phyloP scores from a whole-genome alignment of 352 stramenopile species.

The Pythium chondricola region DNA sequence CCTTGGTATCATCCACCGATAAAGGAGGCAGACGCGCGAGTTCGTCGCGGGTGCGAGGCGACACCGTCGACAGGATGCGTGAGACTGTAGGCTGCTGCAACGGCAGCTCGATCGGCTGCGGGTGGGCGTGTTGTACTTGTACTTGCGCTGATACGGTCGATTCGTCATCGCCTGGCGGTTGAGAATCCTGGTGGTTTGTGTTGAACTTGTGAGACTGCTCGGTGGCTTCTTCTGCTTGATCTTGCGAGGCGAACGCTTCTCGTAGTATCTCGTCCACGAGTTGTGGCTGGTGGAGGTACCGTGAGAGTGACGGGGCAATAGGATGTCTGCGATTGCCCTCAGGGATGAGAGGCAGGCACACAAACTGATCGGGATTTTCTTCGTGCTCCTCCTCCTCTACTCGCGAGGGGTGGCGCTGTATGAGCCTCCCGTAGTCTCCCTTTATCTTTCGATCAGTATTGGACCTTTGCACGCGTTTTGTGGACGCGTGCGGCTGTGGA shows the following conservation, averaged over 20 bases:
- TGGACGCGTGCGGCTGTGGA: slow-evolving; percentile 1
- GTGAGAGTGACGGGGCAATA: slow-evolving; percentile 9
- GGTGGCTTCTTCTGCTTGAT: background rate
- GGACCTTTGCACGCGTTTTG: no score
- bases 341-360: background rate
- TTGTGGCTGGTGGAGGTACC: slow-evolving; percentile 20
- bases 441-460: no score
- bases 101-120: slow-evolving; percentile 20
- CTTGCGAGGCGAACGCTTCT: slow-evolving; percentile 1
- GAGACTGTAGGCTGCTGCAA: no score
- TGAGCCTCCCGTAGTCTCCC: no score
- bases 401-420: background rate
- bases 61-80: slow-evolving; percentile 41
- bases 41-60: slow-evolving; percentile 33
- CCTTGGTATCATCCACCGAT: slow-evolving; percentile 25
- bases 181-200: no score
- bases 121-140: no score
- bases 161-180: no score
- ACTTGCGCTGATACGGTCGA: no score
- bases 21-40: slow-evolving; percentile 35
- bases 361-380: background rate
- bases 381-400: background rate
- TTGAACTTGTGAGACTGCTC: no score
- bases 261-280: slow-evolving; percentile 17
- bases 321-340: no score